Evolutionary conservation across 768 basidiomycete species (phyloP).

Genomic region (Suillus subalutaceus): DNA sequence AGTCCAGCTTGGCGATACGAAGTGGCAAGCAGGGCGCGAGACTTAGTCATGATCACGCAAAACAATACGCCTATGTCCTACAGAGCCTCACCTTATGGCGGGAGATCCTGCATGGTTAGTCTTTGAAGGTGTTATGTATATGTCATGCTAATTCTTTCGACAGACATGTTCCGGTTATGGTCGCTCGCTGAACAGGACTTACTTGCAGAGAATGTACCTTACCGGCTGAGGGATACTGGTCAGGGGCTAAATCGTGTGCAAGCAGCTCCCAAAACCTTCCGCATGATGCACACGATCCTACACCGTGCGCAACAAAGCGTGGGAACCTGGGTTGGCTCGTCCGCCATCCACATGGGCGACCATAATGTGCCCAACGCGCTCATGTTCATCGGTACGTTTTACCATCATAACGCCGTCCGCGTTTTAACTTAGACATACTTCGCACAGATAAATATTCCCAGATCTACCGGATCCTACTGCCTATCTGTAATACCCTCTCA

Average conservation of each 20-base stretch:
- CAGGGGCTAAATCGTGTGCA: conserved; percentile 92
- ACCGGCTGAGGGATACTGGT: conserved; percentile 85
- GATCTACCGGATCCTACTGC: conserved; percentile 86
- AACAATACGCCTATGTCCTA: conserved; percentile 84
- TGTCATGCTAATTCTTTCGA: conserved; percentile 11
- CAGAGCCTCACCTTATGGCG: conserved; percentile 88
- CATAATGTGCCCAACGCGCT: conserved; percentile 65
- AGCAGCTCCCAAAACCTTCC: conserved; percentile 84
- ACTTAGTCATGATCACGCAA: conserved; percentile 81
- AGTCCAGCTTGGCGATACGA: conserved; percentile 74
- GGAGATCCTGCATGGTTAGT: conserved; percentile 77
- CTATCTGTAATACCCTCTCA: conserved; percentile 79
- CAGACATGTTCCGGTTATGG: conserved; percentile 91
- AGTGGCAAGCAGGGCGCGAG: conserved; percentile 81
- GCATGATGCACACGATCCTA: conserved; percentile 87
- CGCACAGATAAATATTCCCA: conserved; percentile 81
- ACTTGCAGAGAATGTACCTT: conserved; percentile 71
- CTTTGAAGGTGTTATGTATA: conserved; percentile 15
- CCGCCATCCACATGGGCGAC: conserved; percentile 90
- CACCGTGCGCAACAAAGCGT: conserved; percentile 82
- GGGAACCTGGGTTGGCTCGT: conserved; percentile 84
- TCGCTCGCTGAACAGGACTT: conserved; percentile 80
- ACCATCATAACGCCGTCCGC: not conserved
- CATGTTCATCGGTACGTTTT: conserved; percentile 70
- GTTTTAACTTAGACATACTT: not conserved